Conservation (phyloP, 1,284 basidiomycete genomes). For the Nidula niveotomentosa region DNA sequence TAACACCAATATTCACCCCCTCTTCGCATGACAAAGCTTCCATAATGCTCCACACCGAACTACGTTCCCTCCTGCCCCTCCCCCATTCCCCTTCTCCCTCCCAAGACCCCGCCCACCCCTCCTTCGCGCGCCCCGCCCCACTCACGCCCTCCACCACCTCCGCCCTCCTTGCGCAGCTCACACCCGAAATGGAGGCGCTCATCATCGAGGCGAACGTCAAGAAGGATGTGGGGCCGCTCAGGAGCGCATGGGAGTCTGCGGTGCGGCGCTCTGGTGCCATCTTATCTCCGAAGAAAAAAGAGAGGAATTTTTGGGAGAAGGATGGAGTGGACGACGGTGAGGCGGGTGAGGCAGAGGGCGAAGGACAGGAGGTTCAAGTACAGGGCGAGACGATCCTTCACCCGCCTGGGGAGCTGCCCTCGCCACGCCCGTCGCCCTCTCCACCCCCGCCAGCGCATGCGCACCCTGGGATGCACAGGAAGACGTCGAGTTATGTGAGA, state of each 20-base stretch:
- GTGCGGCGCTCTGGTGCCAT: conserved; percentile 14
- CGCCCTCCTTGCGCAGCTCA: conserved; percentile 37
- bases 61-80: conserved; percentile 32
- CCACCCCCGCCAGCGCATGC: not conserved
- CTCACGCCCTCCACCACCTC: conserved; percentile 18
- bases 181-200: conserved; percentile 60
- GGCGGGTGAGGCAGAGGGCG: not conserved
- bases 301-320: conserved; percentile 7
- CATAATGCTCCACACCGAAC: conserved; percentile 37
- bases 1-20: conserved; percentile 2
- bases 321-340: not conserved
- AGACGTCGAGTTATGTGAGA: not conserved
- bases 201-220: conserved; percentile 61
- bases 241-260: conserved; percentile 46
- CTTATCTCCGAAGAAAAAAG: not conserved
- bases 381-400: not conserved
- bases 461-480: not conserved
- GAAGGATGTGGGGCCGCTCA: conserved; percentile 51
- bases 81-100: conserved; percentile 6
- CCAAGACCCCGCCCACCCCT: conserved; percentile 17
- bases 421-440: not conserved
- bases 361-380: not conserved
- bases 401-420: not conserved
- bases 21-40: conserved; percentile 19
- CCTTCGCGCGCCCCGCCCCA: conserved; percentile 28